phyloP scores from a whole-genome alignment of 345 rosid genomes.

The Syzygium aqueum region DNA sequence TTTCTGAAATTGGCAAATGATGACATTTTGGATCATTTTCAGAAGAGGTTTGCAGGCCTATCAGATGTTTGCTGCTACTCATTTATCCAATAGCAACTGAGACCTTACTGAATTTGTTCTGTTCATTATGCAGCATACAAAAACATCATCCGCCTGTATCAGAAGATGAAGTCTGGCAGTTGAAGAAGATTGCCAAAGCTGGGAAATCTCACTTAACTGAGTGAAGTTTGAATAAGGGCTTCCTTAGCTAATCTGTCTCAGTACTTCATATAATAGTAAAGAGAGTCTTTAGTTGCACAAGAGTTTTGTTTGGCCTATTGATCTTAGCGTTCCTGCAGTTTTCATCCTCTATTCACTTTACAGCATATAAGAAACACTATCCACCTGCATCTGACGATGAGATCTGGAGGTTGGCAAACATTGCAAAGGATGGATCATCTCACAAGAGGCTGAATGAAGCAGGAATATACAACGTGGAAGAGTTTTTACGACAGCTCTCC shows the following conservation, averaged over 20 bases:
- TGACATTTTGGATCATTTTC: too few relatives aligned
- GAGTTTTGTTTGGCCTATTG: background rate
- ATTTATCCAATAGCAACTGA: background rate
- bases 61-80: background rate
- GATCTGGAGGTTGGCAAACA: background rate
- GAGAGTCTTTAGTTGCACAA: background rate
- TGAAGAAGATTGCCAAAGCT: background rate
- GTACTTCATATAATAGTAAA: rapidly evolving
- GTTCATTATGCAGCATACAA: too few relatives aligned
- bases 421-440: background rate
- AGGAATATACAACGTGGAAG: rapidly evolving
- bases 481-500: background rate
- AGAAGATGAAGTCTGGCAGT: too few relatives aligned
- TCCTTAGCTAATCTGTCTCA: background rate
- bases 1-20: too few relatives aligned
- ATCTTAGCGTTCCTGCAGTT: background rate
- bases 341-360: background rate
- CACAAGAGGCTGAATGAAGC: rapidly evolving
- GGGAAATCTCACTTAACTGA: background rate
- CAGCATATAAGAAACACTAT: background rate
- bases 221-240: background rate
- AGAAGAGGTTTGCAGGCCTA: background rate
- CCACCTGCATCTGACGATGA: background rate
- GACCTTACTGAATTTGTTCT: background rate
- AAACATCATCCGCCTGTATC: too few relatives aligned